Percentiles rank a stretch among this genome's conserved stretches.
These are phyloP conservation scores for Ambrosia trifida DNA, from an alignment of 129 eudicot species.

Conservation along the genomic window DNA sequence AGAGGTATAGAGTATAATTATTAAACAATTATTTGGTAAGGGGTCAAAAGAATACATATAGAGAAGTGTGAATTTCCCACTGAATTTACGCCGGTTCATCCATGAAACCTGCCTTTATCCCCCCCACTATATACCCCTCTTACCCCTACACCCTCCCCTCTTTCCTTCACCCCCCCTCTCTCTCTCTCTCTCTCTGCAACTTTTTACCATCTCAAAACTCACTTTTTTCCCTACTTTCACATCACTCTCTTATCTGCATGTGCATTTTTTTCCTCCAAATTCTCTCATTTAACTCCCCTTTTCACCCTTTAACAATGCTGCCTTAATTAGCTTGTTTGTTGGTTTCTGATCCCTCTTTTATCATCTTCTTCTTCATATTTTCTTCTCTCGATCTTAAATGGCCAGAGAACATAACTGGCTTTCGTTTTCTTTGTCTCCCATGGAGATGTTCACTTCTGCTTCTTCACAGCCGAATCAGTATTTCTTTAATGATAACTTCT, in stretches of 20 bases:
- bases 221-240: neutral
- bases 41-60: neutral
- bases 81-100: slow-evolving; percentile 79
- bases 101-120: slow-evolving; percentile 61
- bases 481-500: slow-evolving; percentile 71
- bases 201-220: neutral
- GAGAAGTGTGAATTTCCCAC: slow-evolving; percentile 45
- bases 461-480: slow-evolving; percentile 49
- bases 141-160: slow-evolving; percentile 35
- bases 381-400: slow-evolving; percentile 28
- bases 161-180: slow-evolving; percentile 31
- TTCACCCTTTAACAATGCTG: neutral
- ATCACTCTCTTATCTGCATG: neutral
- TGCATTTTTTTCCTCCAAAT: neutral
- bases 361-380: neutral
- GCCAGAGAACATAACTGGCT: slow-evolving; percentile 72
- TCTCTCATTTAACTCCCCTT: neutral
- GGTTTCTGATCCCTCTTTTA: neutral
- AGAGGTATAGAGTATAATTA: neutral
- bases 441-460: slow-evolving; percentile 61
- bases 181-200: slow-evolving; percentile 3
- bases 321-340: neutral
- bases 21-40: neutral
- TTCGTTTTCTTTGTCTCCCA: slow-evolving; percentile 61
- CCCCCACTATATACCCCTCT: slow-evolving; percentile 65